Evolutionary conservation across 2,329 filamentous ascomycete species (phyloP).

Genomic region (Colletotrichum tanaceti): DNA sequence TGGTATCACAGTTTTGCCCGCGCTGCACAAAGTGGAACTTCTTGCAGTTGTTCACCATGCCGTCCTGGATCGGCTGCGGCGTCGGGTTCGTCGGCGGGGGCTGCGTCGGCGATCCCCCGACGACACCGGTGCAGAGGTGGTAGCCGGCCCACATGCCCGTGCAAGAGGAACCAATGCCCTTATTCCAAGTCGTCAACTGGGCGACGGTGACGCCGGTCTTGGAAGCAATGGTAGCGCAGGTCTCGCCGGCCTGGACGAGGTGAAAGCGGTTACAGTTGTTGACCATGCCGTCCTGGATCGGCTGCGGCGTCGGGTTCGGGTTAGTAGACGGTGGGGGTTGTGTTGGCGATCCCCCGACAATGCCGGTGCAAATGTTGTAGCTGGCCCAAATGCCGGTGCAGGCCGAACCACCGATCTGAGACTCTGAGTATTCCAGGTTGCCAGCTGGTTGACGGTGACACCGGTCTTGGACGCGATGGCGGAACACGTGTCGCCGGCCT

Average conservation of each 20-base stretch:
- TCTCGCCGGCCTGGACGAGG: conserved; percentile 16
- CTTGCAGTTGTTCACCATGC: conserved; percentile 47
- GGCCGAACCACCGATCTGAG: conserved; percentile 4
- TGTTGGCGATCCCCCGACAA: conserved; percentile 7
- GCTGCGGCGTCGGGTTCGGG: conserved; percentile 43
- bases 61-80: conserved; percentile 46
- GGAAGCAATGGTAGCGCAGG: conserved; percentile 15
- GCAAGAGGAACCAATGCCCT: conserved; percentile 15
- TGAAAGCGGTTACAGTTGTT: conserved; percentile 23
- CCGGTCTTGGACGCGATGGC: conserved; percentile 29
- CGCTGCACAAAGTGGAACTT: conserved; percentile 44
- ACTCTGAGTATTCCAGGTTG: conserved; percentile 42
- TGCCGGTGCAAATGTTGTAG: conserved; percentile 12
- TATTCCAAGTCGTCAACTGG: conserved; percentile 24
- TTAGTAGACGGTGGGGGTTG: conserved; percentile 8
- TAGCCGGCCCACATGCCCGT: conserved; percentile 21
- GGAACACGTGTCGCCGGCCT: conserved; percentile 35
- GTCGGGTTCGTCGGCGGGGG: conserved; percentile 37
- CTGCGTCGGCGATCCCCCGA: conserved; percentile 5
- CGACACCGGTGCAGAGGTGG: conserved; percentile 18
- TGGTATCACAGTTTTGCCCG: conserved; percentile 44
- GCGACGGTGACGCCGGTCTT: conserved; percentile 47
- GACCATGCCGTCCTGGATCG: conserved; percentile 46
- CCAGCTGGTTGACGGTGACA: conserved; percentile 39
- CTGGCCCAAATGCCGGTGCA: conserved; percentile 28